Percentiles rank a stretch among this genome's conserved stretches.
phyloP scores from a whole-genome alignment of 1,284 basidiomycete species.

The Polyporus tsugae region DNA sequence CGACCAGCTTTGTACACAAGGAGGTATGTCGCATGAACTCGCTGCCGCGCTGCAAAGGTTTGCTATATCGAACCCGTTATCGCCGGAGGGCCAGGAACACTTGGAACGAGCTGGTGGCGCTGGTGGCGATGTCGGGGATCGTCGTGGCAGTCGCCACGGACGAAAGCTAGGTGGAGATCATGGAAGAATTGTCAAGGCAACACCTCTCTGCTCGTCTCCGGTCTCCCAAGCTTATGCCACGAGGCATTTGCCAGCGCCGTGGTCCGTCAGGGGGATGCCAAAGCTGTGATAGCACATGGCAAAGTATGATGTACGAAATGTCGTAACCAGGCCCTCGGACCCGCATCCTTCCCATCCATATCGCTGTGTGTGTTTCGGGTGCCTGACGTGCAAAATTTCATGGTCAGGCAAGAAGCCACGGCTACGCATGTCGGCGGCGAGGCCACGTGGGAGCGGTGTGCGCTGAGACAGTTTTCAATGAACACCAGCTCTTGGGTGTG shows the following conservation, averaged over 20 bases:
- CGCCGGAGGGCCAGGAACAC: slow-evolving; percentile 25
- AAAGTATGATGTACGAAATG: not conserved
- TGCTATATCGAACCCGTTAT: slow-evolving; percentile 26
- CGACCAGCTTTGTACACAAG: slow-evolving; percentile 6
- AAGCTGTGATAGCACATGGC: not conserved
- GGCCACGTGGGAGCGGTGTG: slow-evolving; percentile 1
- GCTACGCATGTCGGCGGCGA: not conserved
- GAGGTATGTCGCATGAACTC: not conserved
- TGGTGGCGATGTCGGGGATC: slow-evolving; percentile 32
- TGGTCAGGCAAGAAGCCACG: not conserved
- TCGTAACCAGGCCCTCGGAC: not conserved
- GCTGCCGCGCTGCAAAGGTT: not conserved
- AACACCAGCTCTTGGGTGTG: not conserved
- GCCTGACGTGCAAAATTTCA: not conserved
- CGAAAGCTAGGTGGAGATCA: slow-evolving; percentile 12
- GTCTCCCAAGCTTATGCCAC: slow-evolving; percentile 18
- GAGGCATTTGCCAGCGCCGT: slow-evolving; percentile 1
- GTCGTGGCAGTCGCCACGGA: slow-evolving; percentile 20
- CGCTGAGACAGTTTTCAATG: not conserved
- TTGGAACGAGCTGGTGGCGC: slow-evolving; percentile 14
- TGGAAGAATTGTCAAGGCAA: slow-evolving; percentile 24
- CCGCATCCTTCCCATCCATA: slow-evolving; percentile 1
- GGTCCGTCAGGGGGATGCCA: not conserved
- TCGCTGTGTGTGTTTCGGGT: not conserved
- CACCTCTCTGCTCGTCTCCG: slow-evolving; percentile 13